These are phyloP conservation scores for Colletotrichum lindemuthianum DNA, from an alignment of 2,329 filamentous ascomycete genomes.

Conservation along the genomic window DNA sequence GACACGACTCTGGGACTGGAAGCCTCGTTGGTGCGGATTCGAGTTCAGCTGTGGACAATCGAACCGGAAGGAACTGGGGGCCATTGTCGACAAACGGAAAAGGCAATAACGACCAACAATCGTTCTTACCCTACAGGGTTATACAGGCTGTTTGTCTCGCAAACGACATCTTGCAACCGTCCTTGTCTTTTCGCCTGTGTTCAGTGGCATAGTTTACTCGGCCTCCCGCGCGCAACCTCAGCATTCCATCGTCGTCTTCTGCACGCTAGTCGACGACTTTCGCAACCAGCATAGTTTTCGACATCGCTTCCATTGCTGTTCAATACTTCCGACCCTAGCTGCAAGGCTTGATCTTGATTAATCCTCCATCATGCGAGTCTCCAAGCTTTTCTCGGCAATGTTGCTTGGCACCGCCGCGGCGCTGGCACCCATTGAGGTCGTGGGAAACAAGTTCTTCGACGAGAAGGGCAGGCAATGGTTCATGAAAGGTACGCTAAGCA, in stretches of 20 bases:
- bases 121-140: neutral
- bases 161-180: too few relatives aligned
- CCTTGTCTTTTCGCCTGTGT: too few relatives aligned
- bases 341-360: conserved; percentile 4
- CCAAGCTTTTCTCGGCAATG: conserved; percentile 46
- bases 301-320: neutral
- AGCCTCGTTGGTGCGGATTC: neutral
- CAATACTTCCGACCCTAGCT: neutral
- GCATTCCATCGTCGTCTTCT: conserved; percentile 4
- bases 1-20: neutral
- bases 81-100: conserved; percentile 4
- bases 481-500: conserved; percentile 72
- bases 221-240: neutral
- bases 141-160: neutral
- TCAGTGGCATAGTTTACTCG: too few relatives aligned
- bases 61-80: conserved; percentile 11
- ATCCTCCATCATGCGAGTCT: conserved; percentile 48
- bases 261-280: neutral
- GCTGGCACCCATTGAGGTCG: conserved; percentile 60
- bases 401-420: conserved; percentile 51
- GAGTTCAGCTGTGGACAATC: conserved; percentile 3
- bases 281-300: too few relatives aligned
- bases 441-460: conserved; percentile 88
- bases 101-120: conserved; percentile 1
- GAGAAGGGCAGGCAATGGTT: conserved; percentile 84